Conservation (phyloP, 768 basidiomycete genomes). For the Mycena pura region DNA sequence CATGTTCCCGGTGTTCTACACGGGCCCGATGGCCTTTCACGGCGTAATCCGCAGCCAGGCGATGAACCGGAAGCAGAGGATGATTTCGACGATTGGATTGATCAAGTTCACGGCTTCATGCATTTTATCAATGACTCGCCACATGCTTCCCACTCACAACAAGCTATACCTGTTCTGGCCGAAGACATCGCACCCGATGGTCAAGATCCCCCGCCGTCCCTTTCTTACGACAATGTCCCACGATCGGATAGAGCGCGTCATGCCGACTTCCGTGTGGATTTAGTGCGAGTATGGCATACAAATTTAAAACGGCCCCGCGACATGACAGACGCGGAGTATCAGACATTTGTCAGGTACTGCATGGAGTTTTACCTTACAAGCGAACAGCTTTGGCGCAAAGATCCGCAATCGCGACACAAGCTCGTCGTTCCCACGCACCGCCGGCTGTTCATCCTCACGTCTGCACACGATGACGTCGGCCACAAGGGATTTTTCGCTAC, state of each 20-base stretch:
- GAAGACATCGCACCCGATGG: too few relatives aligned
- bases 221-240: slow-evolving; percentile 1
- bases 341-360: slow-evolving; percentile 24
- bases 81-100: too few relatives aligned
- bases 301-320: slow-evolving; percentile 5
- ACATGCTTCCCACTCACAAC: too few relatives aligned
- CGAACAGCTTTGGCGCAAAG: slow-evolving; percentile 29
- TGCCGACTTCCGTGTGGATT: slow-evolving; percentile 4
- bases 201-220: too few relatives aligned
- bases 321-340: slow-evolving; percentile 16
- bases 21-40: too few relatives aligned
- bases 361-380: slow-evolving; percentile 28
- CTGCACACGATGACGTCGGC: slow-evolving; percentile 30
- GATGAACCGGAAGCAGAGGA: too few relatives aligned
- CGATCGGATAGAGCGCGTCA: background rate
- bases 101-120: too few relatives aligned
- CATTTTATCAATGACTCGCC: too few relatives aligned
- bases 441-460: slow-evolving; percentile 18
- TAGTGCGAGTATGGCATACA: slow-evolving; percentile 12
- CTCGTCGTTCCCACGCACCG: slow-evolving; percentile 24
- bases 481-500: slow-evolving; percentile 36
- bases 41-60: too few relatives aligned
- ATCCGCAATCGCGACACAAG: slow-evolving; percentile 30
- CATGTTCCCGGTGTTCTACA: too few relatives aligned
- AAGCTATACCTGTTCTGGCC: too few relatives aligned